A percentile compares a stretch with the other conserved stretches of the same genome.
Conservation (phyloP, 2,329 filamentous ascomycete genomes). For the Exophiala xenobiotica region DNA sequence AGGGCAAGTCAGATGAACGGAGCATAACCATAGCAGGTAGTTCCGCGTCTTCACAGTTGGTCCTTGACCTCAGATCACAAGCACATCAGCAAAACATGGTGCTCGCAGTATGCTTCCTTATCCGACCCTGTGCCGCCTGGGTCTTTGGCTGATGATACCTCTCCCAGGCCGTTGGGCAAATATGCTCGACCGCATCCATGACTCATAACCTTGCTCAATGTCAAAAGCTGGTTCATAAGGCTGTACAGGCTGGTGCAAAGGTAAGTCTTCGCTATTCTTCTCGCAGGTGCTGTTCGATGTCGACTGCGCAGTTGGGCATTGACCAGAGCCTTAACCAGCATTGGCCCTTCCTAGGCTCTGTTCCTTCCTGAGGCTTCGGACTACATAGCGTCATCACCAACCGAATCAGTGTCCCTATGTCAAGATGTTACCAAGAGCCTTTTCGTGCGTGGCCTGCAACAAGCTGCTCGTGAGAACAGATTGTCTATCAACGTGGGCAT, state of each 20-base stretch:
- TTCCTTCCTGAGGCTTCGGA: constrained; percentile 92
- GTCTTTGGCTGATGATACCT: constrained; percentile 11
- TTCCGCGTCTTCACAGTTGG: too few relatives aligned
- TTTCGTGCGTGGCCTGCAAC: constrained; percentile 74
- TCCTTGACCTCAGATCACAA: neutral
- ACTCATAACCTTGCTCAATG: constrained; percentile 78
- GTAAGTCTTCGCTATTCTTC: constrained; percentile 45
- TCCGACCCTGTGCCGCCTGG: neutral
- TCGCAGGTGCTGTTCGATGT: neutral
- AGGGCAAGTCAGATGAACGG: too few relatives aligned
- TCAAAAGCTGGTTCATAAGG: constrained; percentile 67
- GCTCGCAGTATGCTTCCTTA: constrained; percentile 25
- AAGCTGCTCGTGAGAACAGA: constrained; percentile 61
- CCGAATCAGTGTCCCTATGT: constrained; percentile 70
- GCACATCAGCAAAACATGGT: constrained; percentile 18
- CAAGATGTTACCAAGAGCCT: constrained; percentile 63
- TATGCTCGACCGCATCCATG: constrained; percentile 80
- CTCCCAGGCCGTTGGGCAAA: constrained; percentile 76
- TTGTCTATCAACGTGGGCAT: constrained; percentile 83
- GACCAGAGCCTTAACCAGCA: constrained; percentile 16
- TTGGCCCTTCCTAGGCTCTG: constrained; percentile 56
- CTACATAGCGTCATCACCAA: constrained; percentile 72
- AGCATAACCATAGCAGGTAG: too few relatives aligned
- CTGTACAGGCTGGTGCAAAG: constrained; percentile 74
- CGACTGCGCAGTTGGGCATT: constrained; percentile 9